Conservation (phyloP, 2,329 filamentous ascomycete genomes). For the Aspergillus calidoustus region DNA sequence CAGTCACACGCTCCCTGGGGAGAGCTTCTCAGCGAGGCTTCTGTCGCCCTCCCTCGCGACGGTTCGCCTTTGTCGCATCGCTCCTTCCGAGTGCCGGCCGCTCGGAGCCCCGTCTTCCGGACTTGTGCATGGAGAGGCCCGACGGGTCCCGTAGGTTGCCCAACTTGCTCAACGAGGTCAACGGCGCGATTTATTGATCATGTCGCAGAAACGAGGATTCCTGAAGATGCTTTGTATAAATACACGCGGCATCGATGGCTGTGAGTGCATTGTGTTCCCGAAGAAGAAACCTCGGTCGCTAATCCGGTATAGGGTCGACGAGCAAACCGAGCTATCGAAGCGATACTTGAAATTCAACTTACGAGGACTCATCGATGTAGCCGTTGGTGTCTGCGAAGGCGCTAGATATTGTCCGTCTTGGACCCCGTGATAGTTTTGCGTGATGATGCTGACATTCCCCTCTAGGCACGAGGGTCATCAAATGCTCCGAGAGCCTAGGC, state of each 20-base stretch:
- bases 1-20: neutral
- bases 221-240: conserved; percentile 23
- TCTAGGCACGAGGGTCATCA: conserved; percentile 33
- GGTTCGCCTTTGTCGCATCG: neutral
- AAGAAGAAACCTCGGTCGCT: conserved; percentile 29
- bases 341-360: conserved; percentile 37
- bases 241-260: conserved; percentile 27
- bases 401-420: conserved; percentile 30
- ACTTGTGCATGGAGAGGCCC: neutral
- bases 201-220: conserved; percentile 15
- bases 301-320: conserved; percentile 29
- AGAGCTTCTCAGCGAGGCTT: neutral
- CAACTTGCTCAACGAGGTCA: neutral
- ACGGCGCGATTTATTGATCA: neutral
- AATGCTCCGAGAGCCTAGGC: conserved; percentile 37
- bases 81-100: neutral
- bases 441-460: neutral
- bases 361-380: conserved; percentile 31
- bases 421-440: neutral
- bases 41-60: neutral
- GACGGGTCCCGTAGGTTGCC: neutral
- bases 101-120: neutral
- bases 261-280: conserved; percentile 27
- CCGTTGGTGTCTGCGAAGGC: conserved; percentile 31
- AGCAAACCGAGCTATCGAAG: conserved; percentile 32